phyloP scores from a whole-genome alignment of 192 early-diverging fungal species.

The Mortierella hygrophila region DNA sequence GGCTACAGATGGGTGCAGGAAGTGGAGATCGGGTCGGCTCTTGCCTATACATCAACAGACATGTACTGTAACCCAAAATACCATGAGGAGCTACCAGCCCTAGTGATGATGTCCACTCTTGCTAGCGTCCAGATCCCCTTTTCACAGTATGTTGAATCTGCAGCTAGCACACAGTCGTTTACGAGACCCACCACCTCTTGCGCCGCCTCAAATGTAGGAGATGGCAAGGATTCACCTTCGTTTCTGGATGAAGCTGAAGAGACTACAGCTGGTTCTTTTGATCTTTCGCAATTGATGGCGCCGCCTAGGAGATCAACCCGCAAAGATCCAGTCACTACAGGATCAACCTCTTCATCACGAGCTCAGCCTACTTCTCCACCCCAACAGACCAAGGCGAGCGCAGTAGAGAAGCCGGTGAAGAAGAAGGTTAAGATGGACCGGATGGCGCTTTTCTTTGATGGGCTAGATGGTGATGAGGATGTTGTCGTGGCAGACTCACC shows the following conservation, averaged over 20 bases:
- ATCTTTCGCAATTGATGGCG: conserved; percentile 24
- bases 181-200: neutral
- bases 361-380: neutral
- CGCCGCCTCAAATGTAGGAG: neutral
- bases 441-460: conserved; percentile 47
- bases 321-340: neutral
- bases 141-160: neutral
- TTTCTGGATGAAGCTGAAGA: conserved; percentile 19
- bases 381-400: neutral
- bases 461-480: conserved; percentile 41
- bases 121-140: conserved; percentile 5
- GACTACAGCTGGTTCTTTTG: neutral
- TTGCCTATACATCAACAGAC: conserved; percentile 35
- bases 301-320: neutral
- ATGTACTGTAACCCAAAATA: conserved; percentile 53
- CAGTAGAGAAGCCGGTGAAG: conserved; percentile 22
- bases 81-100: conserved; percentile 6
- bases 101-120: conserved; percentile 17
- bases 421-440: conserved; percentile 51
- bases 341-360: neutral
- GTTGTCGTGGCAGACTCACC: neutral
- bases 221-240: conserved; percentile 1
- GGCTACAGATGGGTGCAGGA: conserved; percentile 46
- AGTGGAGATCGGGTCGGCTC: conserved; percentile 43
- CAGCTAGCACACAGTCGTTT: neutral